Evolutionary conservation across 345 rosid genomes (phyloP).

Genomic region (Citrus hindsii): DNA sequence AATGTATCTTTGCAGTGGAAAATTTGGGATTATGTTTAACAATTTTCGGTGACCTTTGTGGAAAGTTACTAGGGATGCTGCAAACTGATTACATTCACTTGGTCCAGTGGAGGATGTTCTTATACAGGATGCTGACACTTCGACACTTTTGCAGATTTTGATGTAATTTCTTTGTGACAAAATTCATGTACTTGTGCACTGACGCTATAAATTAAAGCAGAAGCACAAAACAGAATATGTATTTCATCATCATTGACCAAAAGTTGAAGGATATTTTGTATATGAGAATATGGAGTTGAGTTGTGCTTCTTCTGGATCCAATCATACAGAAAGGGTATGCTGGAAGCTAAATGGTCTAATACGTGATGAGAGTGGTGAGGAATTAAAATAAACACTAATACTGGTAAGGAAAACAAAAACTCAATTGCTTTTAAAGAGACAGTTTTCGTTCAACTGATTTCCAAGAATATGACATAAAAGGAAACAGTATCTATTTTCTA

Average conservation of each 20-base stretch:
- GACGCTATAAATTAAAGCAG: too few relatives aligned
- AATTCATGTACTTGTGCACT: too few relatives aligned
- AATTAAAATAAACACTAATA: background rate
- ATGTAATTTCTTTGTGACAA: too few relatives aligned
- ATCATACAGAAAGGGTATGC: background rate
- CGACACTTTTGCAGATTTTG: too few relatives aligned
- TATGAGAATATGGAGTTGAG: background rate
- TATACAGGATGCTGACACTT: too few relatives aligned
- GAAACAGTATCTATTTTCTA: constrained; percentile 15
- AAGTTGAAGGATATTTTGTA: too few relatives aligned
- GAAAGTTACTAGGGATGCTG: background rate
- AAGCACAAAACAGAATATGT: too few relatives aligned
- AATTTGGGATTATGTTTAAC: background rate
- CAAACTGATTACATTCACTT: background rate
- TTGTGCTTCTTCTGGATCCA: background rate
- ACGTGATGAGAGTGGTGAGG: background rate
- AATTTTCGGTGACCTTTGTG: background rate
- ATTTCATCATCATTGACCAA: too few relatives aligned
- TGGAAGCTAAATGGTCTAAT: background rate
- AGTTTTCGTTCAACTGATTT: background rate
- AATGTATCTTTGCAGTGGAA: background rate
- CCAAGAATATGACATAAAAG: background rate
- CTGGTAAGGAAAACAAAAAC: background rate
- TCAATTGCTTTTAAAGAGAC: background rate
- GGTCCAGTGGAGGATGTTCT: too few relatives aligned